Conservation (phyloP, 2,329 filamentous ascomycete species). For the Colletotrichum euphorbiae region DNA sequence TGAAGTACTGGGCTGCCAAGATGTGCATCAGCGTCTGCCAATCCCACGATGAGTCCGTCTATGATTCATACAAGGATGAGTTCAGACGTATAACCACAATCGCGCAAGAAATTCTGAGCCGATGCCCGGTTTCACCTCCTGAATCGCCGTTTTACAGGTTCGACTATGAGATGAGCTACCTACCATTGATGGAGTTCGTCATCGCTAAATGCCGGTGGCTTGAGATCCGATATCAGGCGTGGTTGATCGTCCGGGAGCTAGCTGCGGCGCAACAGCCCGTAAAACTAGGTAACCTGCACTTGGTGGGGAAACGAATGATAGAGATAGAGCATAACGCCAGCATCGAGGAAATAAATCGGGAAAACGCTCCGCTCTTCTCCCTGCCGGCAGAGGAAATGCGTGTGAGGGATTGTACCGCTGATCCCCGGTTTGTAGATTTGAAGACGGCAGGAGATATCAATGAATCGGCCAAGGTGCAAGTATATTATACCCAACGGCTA, state of each 20-base stretch:
- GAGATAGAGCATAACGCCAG: constrained; percentile 32
- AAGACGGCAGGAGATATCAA: background rate
- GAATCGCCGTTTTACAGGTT: constrained; percentile 7
- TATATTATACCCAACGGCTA: constrained; percentile 24
- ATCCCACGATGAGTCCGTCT: constrained; percentile 31
- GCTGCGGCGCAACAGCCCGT: constrained; percentile 12
- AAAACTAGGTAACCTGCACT: background rate
- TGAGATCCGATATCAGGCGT: constrained; percentile 31
- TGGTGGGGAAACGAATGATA: constrained; percentile 20
- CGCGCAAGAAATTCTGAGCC: constrained; percentile 5
- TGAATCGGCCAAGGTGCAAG: background rate
- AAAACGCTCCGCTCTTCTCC: constrained; percentile 30
- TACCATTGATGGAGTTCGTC: constrained; percentile 32
- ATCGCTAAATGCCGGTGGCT: constrained; percentile 38
- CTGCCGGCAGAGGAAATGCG: constrained; percentile 37
- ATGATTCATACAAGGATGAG: constrained; percentile 27
- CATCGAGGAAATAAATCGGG: constrained; percentile 13
- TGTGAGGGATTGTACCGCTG: constrained; percentile 24
- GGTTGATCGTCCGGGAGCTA: constrained; percentile 22
- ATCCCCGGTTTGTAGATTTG: constrained; percentile 21
- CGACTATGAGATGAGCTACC: constrained; percentile 32
- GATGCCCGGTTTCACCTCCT: constrained; percentile 3
- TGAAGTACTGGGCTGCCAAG: constrained; percentile 34
- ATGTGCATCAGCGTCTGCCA: constrained; percentile 34
- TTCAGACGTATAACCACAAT: constrained; percentile 24